phyloP scores from a whole-genome alignment of 345 rosid genomes.

The Arabis alpina region DNA sequence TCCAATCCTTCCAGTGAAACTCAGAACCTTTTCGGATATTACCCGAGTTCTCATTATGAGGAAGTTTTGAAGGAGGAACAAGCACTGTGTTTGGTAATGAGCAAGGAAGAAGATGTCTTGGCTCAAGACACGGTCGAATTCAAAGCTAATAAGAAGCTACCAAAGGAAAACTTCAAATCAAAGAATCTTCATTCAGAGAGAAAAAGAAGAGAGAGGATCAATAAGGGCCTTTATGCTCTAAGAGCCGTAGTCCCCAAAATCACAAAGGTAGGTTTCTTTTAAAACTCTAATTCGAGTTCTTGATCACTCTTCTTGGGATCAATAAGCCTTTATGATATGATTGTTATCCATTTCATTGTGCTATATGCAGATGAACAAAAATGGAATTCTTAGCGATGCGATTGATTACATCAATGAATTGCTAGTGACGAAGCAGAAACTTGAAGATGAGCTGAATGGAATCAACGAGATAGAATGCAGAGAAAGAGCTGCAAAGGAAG shows the following conservation, averaged over 20 bases:
- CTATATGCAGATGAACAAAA: conserved; percentile 67
- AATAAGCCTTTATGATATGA: background rate
- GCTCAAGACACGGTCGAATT: background rate
- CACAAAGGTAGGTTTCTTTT: conserved; percentile 66
- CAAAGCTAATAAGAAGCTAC: conserved; percentile 40
- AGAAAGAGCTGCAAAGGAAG: conserved; percentile 31
- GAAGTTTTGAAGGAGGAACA: conserved; percentile 4
- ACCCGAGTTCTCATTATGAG: background rate
- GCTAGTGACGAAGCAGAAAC: conserved; percentile 51
- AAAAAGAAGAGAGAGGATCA: conserved; percentile 70
- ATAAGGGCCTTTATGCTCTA: conserved; percentile 56
- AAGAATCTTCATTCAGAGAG: conserved; percentile 87
- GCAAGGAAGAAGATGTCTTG: conserved; percentile 18
- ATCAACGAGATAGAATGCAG: conserved; percentile 49
- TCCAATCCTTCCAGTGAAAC: conserved; percentile 53
- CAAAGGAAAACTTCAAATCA: conserved; percentile 49
- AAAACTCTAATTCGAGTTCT: conserved; percentile 17
- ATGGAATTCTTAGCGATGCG: conserved; percentile 74
- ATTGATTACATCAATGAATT: conserved; percentile 67
- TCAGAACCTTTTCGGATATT: conserved; percentile 13
- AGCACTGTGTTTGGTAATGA: conserved; percentile 22
- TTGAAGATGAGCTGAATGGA: conserved; percentile 64
- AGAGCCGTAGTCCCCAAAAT: conserved; percentile 77
- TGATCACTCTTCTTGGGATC: background rate
- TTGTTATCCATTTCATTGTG: conserved; percentile 9